phyloP scores from a whole-genome alignment of 2,329 filamentous ascomycete species.

The Niveomyces coronatus region DNA sequence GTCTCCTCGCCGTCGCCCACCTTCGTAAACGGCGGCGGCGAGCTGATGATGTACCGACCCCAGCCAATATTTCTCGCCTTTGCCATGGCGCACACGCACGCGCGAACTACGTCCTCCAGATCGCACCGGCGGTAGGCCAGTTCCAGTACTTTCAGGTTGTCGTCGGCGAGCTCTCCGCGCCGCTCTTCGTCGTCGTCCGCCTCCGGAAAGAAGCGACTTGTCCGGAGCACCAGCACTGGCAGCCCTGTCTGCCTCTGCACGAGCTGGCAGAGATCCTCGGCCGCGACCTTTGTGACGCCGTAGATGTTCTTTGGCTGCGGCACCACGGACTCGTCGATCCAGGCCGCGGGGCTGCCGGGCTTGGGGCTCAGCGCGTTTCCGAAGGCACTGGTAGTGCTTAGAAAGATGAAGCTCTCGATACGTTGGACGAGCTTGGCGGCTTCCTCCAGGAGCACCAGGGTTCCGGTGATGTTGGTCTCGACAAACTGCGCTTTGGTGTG shows the following conservation, averaged over 20 bases:
- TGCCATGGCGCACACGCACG: constrained; percentile 28
- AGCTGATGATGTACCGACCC: constrained; percentile 33
- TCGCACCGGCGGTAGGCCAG: constrained; percentile 35
- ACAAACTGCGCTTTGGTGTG: constrained; percentile 34
- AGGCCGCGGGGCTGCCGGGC: constrained; percentile 27
- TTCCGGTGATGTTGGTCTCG: constrained; percentile 34
- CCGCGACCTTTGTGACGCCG: constrained; percentile 37
- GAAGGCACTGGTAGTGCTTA: constrained; percentile 37
- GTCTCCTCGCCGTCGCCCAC: constrained; percentile 19
- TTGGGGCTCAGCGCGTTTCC: constrained; percentile 28
- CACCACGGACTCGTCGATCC: constrained; percentile 32
- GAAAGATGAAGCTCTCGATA: constrained; percentile 32
- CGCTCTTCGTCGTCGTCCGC: constrained; percentile 34
- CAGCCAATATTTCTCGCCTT: constrained; percentile 23
- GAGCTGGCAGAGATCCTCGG: constrained; percentile 36
- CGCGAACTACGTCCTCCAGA: constrained; percentile 32
- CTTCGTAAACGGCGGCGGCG: constrained; percentile 30
- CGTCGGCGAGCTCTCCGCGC: constrained; percentile 24
- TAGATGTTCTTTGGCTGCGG: constrained; percentile 38
- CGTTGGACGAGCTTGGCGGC: constrained; percentile 17
- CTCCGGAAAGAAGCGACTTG: constrained; percentile 39
- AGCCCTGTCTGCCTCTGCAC: constrained; percentile 27
- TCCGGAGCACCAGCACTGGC: constrained; percentile 34
- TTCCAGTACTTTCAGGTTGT: constrained; percentile 39
- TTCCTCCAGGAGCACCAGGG: constrained; percentile 30